A percentile compares a stretch with the other conserved stretches of the same genome.
These are phyloP conservation scores for Cyclocybe cylindracea DNA, from an alignment of 768 basidiomycete genomes.

Conservation along the genomic window DNA sequence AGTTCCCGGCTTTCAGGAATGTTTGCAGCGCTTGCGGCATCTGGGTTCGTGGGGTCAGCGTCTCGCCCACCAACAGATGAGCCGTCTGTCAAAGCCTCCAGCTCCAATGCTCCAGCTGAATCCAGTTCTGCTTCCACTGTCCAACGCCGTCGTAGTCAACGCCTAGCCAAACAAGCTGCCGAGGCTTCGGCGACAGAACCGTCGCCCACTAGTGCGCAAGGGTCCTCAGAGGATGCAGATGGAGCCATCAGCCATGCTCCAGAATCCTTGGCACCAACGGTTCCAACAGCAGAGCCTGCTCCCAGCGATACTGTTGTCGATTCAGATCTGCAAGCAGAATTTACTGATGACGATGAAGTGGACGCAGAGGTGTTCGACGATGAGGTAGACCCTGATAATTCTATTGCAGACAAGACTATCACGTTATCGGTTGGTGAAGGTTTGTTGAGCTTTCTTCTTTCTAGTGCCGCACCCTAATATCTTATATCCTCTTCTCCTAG, in stretches of 20 bases:
- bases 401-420: conserved; percentile 80
- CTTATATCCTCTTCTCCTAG: conserved; percentile 37
- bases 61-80: conserved; percentile 39
- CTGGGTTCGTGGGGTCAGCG: conserved; percentile 62
- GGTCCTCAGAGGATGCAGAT: conserved; percentile 8
- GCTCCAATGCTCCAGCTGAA: conserved; percentile 32
- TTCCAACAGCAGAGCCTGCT: conserved; percentile 36
- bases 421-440: conserved; percentile 82
- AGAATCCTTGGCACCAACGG: conserved; percentile 8
- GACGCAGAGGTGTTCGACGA: conserved; percentile 91
- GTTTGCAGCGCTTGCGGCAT: conserved; percentile 86
- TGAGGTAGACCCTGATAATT: conserved; percentile 74
- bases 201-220: conserved; percentile 11
- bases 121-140: conserved; percentile 34
- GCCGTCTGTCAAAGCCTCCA: conserved; percentile 25
- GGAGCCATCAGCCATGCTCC: conserved; percentile 5
- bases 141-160: conserved; percentile 76
- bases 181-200: conserved; percentile 13
- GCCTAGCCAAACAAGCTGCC: conserved; percentile 66
- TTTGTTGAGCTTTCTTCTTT: conserved; percentile 26
- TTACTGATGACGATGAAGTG: conserved; percentile 86
- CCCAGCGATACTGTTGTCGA: conserved; percentile 64
- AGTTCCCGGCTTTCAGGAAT: conserved; percentile 79
- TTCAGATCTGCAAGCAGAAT: conserved; percentile 68
- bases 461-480: neutral